phyloP scores from a whole-genome alignment of 352 stramenopile genomes.

The Elongisporangium anandrum region DNA sequence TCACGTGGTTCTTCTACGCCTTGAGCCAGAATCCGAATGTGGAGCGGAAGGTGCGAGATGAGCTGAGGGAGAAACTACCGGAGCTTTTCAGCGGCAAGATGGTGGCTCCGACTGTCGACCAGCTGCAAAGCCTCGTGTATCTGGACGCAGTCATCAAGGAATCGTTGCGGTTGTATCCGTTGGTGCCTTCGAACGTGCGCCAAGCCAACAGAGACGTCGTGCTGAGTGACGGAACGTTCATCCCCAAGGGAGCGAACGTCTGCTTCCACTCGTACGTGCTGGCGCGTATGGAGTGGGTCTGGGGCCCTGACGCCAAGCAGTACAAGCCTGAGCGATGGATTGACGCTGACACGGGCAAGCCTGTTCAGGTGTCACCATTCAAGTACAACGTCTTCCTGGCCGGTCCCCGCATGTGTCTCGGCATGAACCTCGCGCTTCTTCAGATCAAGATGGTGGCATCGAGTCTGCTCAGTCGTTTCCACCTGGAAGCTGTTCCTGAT shows the following conservation, averaged over 20 bases:
- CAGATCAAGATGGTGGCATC: constrained; percentile 57
- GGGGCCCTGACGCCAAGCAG: constrained; percentile 37
- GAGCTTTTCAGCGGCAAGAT: constrained; percentile 7
- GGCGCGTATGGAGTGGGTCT: constrained; percentile 36
- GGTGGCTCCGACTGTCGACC: constrained; percentile 31
- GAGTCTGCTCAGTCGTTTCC: constrained; percentile 42
- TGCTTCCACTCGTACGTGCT: constrained; percentile 43
- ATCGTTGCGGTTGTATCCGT: constrained; percentile 58
- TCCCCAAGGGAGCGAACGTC: constrained; percentile 15
- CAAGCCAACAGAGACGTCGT: constrained; percentile 21
- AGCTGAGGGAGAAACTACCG: constrained; percentile 12
- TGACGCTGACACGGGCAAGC: constrained; percentile 12
- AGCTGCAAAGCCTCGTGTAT: constrained; percentile 47
- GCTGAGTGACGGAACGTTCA: constrained; percentile 25
- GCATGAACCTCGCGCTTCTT: constrained; percentile 38
- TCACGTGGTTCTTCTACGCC: constrained; percentile 55
- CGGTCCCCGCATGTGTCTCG: constrained; percentile 46
- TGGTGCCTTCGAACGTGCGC: constrained; percentile 37
- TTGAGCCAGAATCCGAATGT: constrained; percentile 29
- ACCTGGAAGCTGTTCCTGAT: constrained; percentile 39
- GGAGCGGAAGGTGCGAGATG: constrained; percentile 12
- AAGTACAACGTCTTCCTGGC: constrained; percentile 45
- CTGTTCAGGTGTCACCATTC: constrained; percentile 16
- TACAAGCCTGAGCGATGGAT: constrained; percentile 55
- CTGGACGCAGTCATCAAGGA: constrained; percentile 64